phyloP scores from a whole-genome alignment of 805 yeast species.

The Pichia sporocuriosa region DNA sequence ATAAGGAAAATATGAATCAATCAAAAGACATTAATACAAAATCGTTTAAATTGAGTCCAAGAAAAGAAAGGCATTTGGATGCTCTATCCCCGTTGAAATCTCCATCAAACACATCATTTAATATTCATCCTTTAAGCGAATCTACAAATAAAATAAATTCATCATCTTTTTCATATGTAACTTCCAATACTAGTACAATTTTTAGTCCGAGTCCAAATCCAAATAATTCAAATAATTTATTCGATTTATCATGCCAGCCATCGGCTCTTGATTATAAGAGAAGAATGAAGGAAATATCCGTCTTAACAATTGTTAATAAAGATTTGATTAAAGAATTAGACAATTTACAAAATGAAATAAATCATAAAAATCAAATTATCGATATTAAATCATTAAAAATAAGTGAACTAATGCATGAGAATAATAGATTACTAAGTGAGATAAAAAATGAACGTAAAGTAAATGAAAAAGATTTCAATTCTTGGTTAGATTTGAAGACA shows the following conservation, averaged over 20 bases:
- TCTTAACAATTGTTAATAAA: slow-evolving; percentile 25
- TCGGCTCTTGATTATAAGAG: slow-evolving; percentile 13
- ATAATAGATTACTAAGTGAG: slow-evolving; percentile 19
- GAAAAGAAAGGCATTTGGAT: not conserved
- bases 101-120: not conserved
- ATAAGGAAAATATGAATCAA: not conserved
- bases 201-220: no score
- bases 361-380: slow-evolving; percentile 24
- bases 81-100: not conserved
- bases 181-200: no score
- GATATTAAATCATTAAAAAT: slow-evolving; percentile 21
- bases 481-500: slow-evolving; percentile 24
- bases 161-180: no score
- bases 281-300: slow-evolving; percentile 26
- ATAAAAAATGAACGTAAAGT: slow-evolving; percentile 25
- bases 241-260: no score
- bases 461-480: slow-evolving; percentile 26
- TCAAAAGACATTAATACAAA: not conserved
- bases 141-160: not conserved
- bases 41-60: slow-evolving; percentile 1
- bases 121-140: not conserved
- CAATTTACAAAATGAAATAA: slow-evolving; percentile 29
- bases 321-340: slow-evolving; percentile 31
- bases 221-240: not conserved
- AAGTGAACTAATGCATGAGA: slow-evolving; percentile 25